Base-by-base conservation (phyloP, 2,329 filamentous ascomycete genomes). In the Hawksworthiomyces lignivorus region DNA sequence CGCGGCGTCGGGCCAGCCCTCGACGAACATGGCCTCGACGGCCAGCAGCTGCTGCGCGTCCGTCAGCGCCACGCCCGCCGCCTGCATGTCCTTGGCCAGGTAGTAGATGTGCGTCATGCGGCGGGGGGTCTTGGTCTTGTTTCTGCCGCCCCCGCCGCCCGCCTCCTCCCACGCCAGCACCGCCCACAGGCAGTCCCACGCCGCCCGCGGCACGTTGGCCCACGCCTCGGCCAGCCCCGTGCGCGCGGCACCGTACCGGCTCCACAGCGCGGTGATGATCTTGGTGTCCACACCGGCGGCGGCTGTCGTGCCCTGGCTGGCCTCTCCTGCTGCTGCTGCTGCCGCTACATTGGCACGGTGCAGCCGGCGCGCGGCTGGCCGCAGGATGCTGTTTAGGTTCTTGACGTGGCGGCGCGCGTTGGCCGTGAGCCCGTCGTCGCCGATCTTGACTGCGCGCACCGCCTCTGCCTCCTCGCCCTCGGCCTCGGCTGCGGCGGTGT, bases 121-220 rank as follows among this genome's bases (percentile, higher is more conserved):
- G 48, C 77, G 67, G 33, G 71, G 58, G 55, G 77, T 72, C 17
- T 27, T 22, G 18, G 11, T n/a, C n/a, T n/a, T n/a, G n/a, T n/a
- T n/a, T n/a, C n/a, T n/a, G n/a, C n/a, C n/a, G n/a, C n/a, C n/a
- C n/a, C n/a, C n/a, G n/a, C n/a, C n/a, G n/a, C n/a, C n/a, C 15
- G 24, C 7, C 34, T 64, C 63, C 29, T 72, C 64, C 33, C 69
- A 67, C 1, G 78, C 75, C 32, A 82, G 64, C 2, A 75, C 60
- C 22, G 70, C 64, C 83, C 84, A 90, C 8, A 90, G 58, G 2
- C 78, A 56, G n/a, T 73, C 62, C 76, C 83, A 83, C 5, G 76
- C 69, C 14, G 73, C 67, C 9, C 66, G 54, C 1, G 82, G 74
- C n/a, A 88, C 69, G 22, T 68, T 67, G 27, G 67, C 57, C 61